A percentile compares a stretch with the other conserved stretches of the same genome.
These are phyloP conservation scores for Pulveroboletus frians DNA, from an alignment of 768 basidiomycete genomes.

Conservation along the genomic window DNA sequence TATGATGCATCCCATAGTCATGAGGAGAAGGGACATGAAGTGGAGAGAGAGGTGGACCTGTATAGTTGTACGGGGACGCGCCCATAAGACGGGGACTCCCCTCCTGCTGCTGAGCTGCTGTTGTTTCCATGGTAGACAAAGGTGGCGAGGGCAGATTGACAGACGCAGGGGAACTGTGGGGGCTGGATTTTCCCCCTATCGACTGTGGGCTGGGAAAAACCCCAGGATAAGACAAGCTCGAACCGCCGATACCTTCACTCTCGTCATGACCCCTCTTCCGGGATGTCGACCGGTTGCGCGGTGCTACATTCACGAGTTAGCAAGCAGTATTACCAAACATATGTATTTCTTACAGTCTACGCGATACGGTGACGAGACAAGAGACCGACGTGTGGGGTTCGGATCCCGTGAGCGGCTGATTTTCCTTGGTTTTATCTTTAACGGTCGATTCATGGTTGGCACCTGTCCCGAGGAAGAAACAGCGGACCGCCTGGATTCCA, in stretches of 20 bases:
- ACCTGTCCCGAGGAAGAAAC: constrained; percentile 37
- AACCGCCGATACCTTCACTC: constrained; percentile 46
- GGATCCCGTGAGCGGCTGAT: constrained; percentile 59
- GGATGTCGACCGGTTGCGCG: constrained; percentile 71
- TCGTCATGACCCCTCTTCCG: constrained; percentile 71
- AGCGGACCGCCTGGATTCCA: constrained; percentile 55
- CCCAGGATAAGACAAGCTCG: constrained; percentile 41
- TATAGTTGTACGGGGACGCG: constrained; percentile 40
- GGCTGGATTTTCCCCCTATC: constrained; percentile 44
- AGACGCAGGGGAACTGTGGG: constrained; percentile 74
- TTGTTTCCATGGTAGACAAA: constrained; percentile 45
- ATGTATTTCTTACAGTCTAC: constrained; percentile 49
- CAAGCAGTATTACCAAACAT: constrained; percentile 2
- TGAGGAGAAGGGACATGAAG: constrained; percentile 51
- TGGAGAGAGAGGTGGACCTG: constrained; percentile 45
- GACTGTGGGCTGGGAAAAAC: constrained; percentile 53
- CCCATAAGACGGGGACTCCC: constrained; percentile 50
- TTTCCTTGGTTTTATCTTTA: constrained; percentile 48
- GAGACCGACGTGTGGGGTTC: constrained; percentile 46
- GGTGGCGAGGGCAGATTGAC: constrained; percentile 67
- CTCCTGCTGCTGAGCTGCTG: constrained; percentile 42
- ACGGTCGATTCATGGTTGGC: constrained; percentile 43
- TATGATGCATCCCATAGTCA: constrained; percentile 43
- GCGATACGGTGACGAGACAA: constrained; percentile 59
- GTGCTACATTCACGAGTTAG: constrained; percentile 36